Evolutionary conservation across 257 asterid species (phyloP).

Genomic region (Nicotiana obtusifolia): DNA sequence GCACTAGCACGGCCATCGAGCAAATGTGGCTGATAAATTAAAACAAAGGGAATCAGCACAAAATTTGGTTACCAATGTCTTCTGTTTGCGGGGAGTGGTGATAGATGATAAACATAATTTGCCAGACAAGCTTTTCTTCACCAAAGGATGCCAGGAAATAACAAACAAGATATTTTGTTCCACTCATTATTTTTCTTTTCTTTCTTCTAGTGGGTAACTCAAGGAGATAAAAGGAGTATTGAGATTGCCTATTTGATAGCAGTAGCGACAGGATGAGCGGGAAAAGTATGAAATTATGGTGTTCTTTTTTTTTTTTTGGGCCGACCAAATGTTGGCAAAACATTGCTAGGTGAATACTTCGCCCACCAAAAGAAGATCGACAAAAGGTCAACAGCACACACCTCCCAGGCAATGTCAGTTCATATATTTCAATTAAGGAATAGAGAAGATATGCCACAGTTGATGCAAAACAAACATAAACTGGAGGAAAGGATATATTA

Average conservation of each 20-base stretch:
- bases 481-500: background rate
- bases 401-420: background rate
- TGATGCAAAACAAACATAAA: background rate
- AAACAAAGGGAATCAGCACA: background rate
- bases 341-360: background rate
- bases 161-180: conserved; percentile 1
- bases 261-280: background rate
- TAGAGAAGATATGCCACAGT: background rate
- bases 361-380: background rate
- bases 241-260: background rate
- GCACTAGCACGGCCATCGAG: conserved; percentile 90
- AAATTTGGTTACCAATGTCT: background rate
- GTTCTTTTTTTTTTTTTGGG: too few species aligned
- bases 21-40: conserved; percentile 69
- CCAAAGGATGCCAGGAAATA: background rate
- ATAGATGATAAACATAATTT: background rate
- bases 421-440: background rate
- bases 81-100: background rate
- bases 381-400: background rate
- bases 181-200: background rate
- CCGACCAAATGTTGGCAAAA: background rate
- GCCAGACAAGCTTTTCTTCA: background rate
- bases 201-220: background rate
- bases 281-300: background rate
- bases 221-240: background rate